Evolutionary conservation across 345 rosid species (phyloP).

Genomic region (Carallia brachiata): DNA sequence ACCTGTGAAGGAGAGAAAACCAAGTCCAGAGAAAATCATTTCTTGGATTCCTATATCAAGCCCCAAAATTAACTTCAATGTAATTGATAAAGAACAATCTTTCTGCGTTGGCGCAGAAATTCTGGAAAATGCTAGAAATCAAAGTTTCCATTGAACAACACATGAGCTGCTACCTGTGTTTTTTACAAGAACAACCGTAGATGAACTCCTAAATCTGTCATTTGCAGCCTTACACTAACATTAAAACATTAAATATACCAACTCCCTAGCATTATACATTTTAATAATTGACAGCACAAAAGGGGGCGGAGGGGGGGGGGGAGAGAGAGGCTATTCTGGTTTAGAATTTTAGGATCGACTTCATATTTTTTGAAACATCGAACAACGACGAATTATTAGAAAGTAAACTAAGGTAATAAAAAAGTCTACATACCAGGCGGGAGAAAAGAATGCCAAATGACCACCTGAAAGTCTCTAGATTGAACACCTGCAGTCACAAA

Average conservation of each 20-base stretch:
- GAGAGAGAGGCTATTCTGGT: neutral
- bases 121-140: neutral
- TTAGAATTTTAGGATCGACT: neutral
- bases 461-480: conserved; percentile 89
- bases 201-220: neutral
- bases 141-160: neutral
- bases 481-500: conserved; percentile 58
- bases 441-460: conserved; percentile 96
- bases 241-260: no score
- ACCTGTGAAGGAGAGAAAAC: conserved; percentile 45
- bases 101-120: neutral
- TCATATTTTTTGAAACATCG: neutral
- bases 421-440: conserved; percentile 68
- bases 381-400: neutral
- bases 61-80: neutral
- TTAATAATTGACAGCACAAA: no score
- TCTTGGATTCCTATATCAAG: neutral
- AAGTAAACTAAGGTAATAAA: neutral
- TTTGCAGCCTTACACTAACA: neutral
- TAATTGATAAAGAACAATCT: neutral
- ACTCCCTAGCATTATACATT: no score
- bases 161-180: neutral
- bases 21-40: neutral
- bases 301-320: neutral
- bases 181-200: neutral